Conservation (phyloP, 495 filamentous ascomycete species). For the Cladorrhinum samala region DNA sequence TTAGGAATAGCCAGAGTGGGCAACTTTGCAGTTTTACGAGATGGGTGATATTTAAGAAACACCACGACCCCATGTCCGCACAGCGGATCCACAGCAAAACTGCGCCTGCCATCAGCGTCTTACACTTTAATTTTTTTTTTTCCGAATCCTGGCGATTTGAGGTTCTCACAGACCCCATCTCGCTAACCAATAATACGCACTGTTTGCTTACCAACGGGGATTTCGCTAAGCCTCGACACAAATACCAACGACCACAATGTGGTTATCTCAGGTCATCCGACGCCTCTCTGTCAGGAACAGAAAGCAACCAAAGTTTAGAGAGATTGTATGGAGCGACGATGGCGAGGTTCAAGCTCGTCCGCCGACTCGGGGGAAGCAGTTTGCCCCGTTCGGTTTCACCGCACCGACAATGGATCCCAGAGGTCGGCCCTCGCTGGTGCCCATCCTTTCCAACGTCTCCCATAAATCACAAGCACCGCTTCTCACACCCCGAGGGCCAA, state of each 20-base stretch:
- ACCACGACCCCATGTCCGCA: neutral
- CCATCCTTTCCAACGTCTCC: slow-evolving; percentile 8
- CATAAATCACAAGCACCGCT: slow-evolving; percentile 11
- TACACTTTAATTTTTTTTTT: neutral
- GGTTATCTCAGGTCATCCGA: slow-evolving; percentile 4
- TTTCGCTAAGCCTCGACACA: neutral
- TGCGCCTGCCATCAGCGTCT: neutral
- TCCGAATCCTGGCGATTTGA: neutral
- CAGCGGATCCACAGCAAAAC: neutral
- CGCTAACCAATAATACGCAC: neutral
- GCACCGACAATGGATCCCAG: neutral
- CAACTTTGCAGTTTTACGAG: neutral
- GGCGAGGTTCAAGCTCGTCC: slow-evolving; percentile 9
- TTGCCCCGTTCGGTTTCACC: neutral
- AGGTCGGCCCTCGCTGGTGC: neutral
- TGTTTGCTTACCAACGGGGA: neutral
- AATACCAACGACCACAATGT: neutral
- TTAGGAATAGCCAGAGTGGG: too few species aligned
- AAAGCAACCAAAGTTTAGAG: slow-evolving; percentile 3
- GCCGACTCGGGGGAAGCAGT: slow-evolving; percentile 12
- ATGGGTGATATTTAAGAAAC: neutral
- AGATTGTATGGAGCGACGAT: slow-evolving; percentile 3
- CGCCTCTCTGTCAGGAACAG: neutral
- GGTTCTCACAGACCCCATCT: neutral
- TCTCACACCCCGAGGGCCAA: neutral